A percentile compares a stretch with the other conserved stretches of the same genome.
These are phyloP conservation scores for Quercus parvula DNA, from an alignment of 306 rosid genomes.

Conservation along the genomic window DNA sequence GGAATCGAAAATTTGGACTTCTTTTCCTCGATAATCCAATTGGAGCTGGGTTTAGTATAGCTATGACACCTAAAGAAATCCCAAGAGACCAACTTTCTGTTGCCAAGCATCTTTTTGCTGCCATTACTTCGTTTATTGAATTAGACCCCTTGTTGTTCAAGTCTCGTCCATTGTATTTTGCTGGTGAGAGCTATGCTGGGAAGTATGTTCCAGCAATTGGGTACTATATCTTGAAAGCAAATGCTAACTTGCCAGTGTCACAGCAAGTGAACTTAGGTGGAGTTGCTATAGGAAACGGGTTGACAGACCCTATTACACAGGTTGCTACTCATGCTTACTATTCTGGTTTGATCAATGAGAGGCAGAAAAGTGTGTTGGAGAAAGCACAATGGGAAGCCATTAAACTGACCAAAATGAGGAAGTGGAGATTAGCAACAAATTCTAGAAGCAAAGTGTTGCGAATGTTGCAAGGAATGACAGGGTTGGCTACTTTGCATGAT, in stretches of 20 bases:
- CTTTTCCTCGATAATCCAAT: slow-evolving; percentile 76
- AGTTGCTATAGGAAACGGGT: slow-evolving; percentile 70
- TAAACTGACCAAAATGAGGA: slow-evolving; percentile 16
- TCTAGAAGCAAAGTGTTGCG: slow-evolving; percentile 26
- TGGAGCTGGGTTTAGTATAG: slow-evolving; percentile 78
- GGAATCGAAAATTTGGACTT: slow-evolving; percentile 72
- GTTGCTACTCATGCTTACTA: slow-evolving; percentile 47
- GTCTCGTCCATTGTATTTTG: slow-evolving; percentile 62
- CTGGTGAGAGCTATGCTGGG: slow-evolving; percentile 88
- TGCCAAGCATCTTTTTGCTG: slow-evolving; percentile 58
- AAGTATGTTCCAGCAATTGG: slow-evolving; percentile 77
- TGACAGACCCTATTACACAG: slow-evolving; percentile 62
- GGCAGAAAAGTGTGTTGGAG: slow-evolving; percentile 53
- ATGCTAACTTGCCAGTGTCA: slow-evolving; percentile 22
- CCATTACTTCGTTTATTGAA: slow-evolving; percentile 52
- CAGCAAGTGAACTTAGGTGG: slow-evolving; percentile 51
- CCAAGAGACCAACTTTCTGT: slow-evolving; percentile 53
- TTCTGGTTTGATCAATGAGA: slow-evolving; percentile 64
- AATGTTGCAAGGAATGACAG: slow-evolving; percentile 49
- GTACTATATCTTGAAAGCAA: slow-evolving; percentile 49
- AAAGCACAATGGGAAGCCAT: slow-evolving; percentile 48
- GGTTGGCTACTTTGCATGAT: slow-evolving; percentile 66
- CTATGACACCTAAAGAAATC: slow-evolving; percentile 48
- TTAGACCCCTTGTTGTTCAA: slow-evolving; percentile 42
- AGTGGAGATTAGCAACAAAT: slow-evolving; percentile 50